Conservation (phyloP, 176 grass and related monocot genomes). For the Olyra latifolia region DNA sequence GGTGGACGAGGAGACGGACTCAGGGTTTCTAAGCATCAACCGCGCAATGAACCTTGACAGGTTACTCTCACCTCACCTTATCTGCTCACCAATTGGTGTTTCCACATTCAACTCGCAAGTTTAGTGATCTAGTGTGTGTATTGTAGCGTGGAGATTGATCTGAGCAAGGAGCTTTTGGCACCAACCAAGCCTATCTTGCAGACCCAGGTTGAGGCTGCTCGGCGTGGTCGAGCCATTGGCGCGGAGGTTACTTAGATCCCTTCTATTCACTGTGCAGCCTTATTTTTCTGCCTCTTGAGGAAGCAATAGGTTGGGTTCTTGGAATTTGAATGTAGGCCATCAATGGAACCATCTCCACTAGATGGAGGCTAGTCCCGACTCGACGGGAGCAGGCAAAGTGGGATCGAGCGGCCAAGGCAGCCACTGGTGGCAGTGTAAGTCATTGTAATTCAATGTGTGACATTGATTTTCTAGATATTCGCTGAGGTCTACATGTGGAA, state of each 20-base stretch:
- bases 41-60: conserved; percentile 83
- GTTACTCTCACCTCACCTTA: conserved; percentile 37
- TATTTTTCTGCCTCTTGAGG: conserved; percentile 18
- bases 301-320: conserved; percentile 19
- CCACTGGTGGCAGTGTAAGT: conserved; percentile 82
- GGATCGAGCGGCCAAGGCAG: conserved; percentile 72
- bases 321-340: conserved; percentile 43
- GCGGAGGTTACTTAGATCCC: conserved; percentile 32
- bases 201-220: conserved; percentile 78
- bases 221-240: conserved; percentile 52
- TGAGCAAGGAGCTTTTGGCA: conserved; percentile 85
- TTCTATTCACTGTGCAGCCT: neutral
- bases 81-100: conserved; percentile 11
- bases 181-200: conserved; percentile 69
- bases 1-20: conserved; percentile 54
- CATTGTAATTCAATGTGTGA: neutral
- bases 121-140: conserved; percentile 5
- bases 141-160: conserved; percentile 84
- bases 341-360: conserved; percentile 42
- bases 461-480: conserved; percentile 16
- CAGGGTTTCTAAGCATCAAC: conserved; percentile 86
- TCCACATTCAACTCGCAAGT: neutral
- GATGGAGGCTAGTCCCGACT: conserved; percentile 92
- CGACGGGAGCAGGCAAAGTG: conserved; percentile 82
- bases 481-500: neutral